Conservation (phyloP, 2,329 filamentous ascomycete species). For the Claviceps purpurea region DNA sequence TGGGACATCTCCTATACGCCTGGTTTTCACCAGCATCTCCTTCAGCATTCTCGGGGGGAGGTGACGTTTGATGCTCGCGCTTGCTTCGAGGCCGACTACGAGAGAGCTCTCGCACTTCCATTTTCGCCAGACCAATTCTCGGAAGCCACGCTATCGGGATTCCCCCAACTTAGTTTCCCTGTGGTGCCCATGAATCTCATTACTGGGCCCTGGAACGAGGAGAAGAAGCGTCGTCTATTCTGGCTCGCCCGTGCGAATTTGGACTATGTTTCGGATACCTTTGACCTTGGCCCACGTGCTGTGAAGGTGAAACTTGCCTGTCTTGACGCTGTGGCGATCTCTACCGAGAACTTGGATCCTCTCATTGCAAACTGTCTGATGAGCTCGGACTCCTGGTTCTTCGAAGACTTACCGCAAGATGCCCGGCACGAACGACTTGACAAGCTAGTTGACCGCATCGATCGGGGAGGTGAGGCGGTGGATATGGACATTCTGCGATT, state of each 20-base stretch:
- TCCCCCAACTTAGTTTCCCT: slow-evolving; percentile 24
- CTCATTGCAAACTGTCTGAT: slow-evolving; percentile 20
- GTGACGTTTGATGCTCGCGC: not conserved
- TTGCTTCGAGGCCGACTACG: slow-evolving; percentile 25
- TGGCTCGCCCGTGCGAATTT: slow-evolving; percentile 31
- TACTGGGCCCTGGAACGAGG: too few species aligned
- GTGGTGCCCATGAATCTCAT: slow-evolving; percentile 22
- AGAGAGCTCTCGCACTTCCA: slow-evolving; percentile 5
- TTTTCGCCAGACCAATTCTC: too few species aligned
- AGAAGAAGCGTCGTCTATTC: slow-evolving; percentile 24
- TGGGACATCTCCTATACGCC: too few species aligned
- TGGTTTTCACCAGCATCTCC: too few species aligned
- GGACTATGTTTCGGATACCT: slow-evolving; percentile 11
- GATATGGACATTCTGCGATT: too few species aligned
- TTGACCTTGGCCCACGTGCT: slow-evolving; percentile 4
- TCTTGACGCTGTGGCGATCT: slow-evolving; percentile 22
- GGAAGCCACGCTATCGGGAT: too few species aligned
- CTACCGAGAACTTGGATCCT: slow-evolving; percentile 14
- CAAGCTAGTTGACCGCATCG: too few species aligned
- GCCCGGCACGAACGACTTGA: not conserved
- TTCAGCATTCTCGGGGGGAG: slow-evolving; percentile 9
- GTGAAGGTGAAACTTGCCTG: slow-evolving; percentile 29
- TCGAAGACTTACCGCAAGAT: slow-evolving; percentile 17
- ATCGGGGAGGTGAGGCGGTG: too few species aligned
- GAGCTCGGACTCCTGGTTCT: slow-evolving; percentile 11